Evolutionary conservation across 1,284 basidiomycete species (phyloP).

Genomic region (Inonotus hispidus): DNA sequence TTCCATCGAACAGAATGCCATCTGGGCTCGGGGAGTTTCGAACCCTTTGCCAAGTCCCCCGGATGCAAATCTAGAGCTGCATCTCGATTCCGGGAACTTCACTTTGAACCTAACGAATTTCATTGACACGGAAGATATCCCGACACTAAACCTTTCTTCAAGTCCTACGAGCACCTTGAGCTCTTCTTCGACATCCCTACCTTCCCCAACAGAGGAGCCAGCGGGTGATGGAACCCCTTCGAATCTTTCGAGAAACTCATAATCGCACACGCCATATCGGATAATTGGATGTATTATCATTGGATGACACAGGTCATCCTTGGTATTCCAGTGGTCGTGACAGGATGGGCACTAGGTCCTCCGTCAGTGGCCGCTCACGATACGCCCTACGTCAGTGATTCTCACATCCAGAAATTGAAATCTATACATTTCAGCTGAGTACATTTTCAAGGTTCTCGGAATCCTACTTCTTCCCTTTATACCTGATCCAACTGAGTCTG

Average conservation of each 20-base stretch:
- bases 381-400: conserved; percentile 39
- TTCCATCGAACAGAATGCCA: conserved; percentile 36
- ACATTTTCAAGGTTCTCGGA: conserved; percentile 43
- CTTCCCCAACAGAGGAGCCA: not conserved
- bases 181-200: not conserved
- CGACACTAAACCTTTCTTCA: conserved; percentile 2
- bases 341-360: conserved; percentile 47
- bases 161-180: conserved; percentile 9
- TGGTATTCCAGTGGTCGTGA: conserved; percentile 44
- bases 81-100: conserved; percentile 42
- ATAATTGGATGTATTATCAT: conserved; percentile 56
- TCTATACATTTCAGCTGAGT: not conserved
- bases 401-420: conserved; percentile 34
- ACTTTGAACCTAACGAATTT: conserved; percentile 41
- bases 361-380: conserved; percentile 42
- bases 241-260: conserved; percentile 35
- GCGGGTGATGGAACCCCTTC: conserved; percentile 2
- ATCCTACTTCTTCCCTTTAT: conserved; percentile 48
- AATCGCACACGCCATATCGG: conserved; percentile 49
- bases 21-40: conserved; percentile 50
- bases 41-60: conserved; percentile 36
- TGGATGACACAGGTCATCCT: conserved; percentile 42
- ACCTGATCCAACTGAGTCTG: conserved; percentile 48
- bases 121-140: conserved; percentile 22
- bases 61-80: conserved; percentile 38